Percentiles rank a stretch among this genome's conserved stretches.
phyloP scores from a whole-genome alignment of 441 rosid species.

The Eruca vesicaria region DNA sequence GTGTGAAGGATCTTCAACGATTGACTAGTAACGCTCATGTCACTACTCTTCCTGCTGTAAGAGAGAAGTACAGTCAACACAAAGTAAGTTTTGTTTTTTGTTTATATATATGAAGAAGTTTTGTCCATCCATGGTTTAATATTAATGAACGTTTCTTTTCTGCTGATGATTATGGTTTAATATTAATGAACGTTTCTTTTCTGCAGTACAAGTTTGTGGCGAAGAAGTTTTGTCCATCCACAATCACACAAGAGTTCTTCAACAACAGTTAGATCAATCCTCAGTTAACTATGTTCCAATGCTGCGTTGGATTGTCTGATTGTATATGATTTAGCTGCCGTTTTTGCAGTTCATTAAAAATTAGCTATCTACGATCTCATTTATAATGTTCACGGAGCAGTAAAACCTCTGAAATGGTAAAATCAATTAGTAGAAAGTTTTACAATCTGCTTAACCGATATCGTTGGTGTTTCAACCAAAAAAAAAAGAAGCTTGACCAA shows the following conservation, averaged over 20 bases:
- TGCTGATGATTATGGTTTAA: not conserved
- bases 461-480: not conserved
- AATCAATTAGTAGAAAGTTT: too few relatives aligned
- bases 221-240: constrained; percentile 51
- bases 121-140: not conserved
- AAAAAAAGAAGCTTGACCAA: too few relatives aligned
- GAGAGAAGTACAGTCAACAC: constrained; percentile 44
- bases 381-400: not conserved
- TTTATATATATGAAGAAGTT: not conserved
- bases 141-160: not conserved
- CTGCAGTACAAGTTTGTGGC: constrained; percentile 59
- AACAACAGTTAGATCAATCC: constrained; percentile 23
- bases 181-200: not conserved
- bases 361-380: not conserved
- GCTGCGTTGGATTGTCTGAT: constrained; percentile 24
- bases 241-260: constrained; percentile 47
- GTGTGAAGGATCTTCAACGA: constrained; percentile 53
- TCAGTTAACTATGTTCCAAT: constrained; percentile 14
- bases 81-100: constrained; percentile 28
- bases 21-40: constrained; percentile 39
- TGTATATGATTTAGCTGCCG: constrained; percentile 20
- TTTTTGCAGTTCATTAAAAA: not conserved
- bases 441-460: not conserved
- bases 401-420: too few relatives aligned
- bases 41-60: constrained; percentile 40